phyloP scores from a whole-genome alignment of 2,329 filamentous ascomycete genomes.

The Neonectria ditissima region DNA sequence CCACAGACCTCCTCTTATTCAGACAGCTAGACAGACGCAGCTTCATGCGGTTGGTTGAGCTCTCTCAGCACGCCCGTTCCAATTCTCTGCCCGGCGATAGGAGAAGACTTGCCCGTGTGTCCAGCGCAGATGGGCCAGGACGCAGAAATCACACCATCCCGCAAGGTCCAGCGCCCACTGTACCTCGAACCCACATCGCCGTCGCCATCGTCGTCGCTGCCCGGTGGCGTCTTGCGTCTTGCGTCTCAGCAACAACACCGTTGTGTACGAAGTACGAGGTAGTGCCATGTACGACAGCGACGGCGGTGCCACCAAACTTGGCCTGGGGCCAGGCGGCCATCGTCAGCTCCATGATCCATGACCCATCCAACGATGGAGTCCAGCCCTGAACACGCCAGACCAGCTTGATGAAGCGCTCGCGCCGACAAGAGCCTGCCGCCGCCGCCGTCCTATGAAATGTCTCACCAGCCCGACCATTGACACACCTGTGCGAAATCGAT shows the following conservation, averaged over 20 bases:
- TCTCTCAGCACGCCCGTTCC: constrained; percentile 27
- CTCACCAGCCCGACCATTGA: constrained; percentile 39
- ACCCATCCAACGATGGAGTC: constrained; percentile 32
- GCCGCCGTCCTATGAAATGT: constrained; percentile 41
- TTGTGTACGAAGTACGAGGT: constrained; percentile 18
- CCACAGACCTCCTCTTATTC: constrained; percentile 24
- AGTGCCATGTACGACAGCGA: constrained; percentile 35
- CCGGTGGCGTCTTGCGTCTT: constrained; percentile 34
- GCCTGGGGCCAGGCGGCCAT: constrained; percentile 33
- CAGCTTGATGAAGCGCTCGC: constrained; percentile 29
- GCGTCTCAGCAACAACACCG: constrained; percentile 32
- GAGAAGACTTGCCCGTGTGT: constrained; percentile 25
- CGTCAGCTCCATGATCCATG: constrained; percentile 23
- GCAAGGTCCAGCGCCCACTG: constrained; percentile 33
- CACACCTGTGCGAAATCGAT: constrained; percentile 38
- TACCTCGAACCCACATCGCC: constrained; percentile 41
- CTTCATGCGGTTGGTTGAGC: constrained; percentile 43
- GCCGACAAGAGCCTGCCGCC: constrained; percentile 31
- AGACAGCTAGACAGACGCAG: constrained; percentile 28
- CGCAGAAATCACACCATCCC: constrained; percentile 44
- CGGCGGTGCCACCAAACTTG: constrained; percentile 37
- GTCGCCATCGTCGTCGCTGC: constrained; percentile 29
- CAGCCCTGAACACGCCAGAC: constrained; percentile 22
- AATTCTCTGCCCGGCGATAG: constrained; percentile 38
- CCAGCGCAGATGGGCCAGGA: constrained; percentile 36